These are phyloP conservation scores for Exophiala lecanii-corni DNA, from an alignment of 2,329 filamentous ascomycete genomes.

Conservation along the genomic window DNA sequence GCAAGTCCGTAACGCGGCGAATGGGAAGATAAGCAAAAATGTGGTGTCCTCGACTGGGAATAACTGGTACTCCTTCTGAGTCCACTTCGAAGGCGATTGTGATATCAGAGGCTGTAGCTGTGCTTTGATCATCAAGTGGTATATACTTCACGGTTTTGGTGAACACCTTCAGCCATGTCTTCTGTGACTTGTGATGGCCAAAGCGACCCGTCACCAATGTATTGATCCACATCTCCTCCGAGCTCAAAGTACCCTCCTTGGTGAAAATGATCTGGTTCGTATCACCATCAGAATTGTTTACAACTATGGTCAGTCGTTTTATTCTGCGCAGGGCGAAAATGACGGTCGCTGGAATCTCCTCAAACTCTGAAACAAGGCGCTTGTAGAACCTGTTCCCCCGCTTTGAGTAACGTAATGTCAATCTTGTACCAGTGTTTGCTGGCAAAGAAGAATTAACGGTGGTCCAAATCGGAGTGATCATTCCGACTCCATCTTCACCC, in stretches of 20 bases:
- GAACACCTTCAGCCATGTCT: conserved; percentile 9
- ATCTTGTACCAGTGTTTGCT: conserved; percentile 7
- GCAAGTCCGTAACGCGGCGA: conserved; percentile 1
- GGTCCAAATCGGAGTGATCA: conserved; percentile 19
- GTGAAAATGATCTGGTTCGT: conserved; percentile 8
- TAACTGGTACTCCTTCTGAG: conserved; percentile 3
- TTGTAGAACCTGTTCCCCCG: neutral
- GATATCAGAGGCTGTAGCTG: conserved; percentile 1
- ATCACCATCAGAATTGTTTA: conserved; percentile 6
- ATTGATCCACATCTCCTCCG: conserved; percentile 5
- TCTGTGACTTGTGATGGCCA: conserved; percentile 8
- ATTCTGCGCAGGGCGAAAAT: conserved; percentile 14
- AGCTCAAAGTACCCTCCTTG: conserved; percentile 5
- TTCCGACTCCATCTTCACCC: conserved; percentile 15
- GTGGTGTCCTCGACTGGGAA: conserved; percentile 7
- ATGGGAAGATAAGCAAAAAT: conserved; percentile 17
- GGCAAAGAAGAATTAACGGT: conserved; percentile 3
- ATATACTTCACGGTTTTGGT: conserved; percentile 5
- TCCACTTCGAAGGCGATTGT: conserved; percentile 15
- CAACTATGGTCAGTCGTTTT: conserved; percentile 8
- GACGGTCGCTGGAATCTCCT: conserved; percentile 12
- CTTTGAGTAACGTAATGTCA: conserved; percentile 11
- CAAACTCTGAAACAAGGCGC: conserved; percentile 10
- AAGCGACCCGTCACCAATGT: conserved; percentile 9
- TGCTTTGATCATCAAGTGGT: conserved; percentile 4